Conservation (phyloP, 208 protist species). For the Acanthamoeba healyi region DNA sequence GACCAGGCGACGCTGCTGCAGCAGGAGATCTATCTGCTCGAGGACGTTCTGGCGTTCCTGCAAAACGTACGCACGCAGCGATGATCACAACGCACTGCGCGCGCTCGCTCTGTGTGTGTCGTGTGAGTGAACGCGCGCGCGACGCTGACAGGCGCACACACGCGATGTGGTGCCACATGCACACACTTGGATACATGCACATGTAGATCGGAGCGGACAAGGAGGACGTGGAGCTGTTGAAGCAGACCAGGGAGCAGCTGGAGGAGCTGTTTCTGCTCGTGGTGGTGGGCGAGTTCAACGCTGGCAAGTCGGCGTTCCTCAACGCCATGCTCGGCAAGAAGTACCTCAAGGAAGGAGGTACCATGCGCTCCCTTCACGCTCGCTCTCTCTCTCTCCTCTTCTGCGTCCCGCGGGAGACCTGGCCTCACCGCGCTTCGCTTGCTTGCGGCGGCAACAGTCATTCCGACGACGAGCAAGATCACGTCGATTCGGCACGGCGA, state of each 20-base stretch:
- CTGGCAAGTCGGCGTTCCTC: constrained; percentile 83
- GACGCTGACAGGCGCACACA: not conserved
- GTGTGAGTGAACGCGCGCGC: too few species aligned
- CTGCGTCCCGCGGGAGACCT: not conserved
- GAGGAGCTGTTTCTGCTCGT: constrained; percentile 81
- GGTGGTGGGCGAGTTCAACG: constrained; percentile 83
- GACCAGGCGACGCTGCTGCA: constrained; percentile 9
- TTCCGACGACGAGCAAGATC: constrained; percentile 75
- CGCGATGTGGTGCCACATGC: not conserved
- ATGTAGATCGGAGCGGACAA: not conserved
- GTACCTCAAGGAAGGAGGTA: constrained; percentile 80
- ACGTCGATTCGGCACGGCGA: constrained; percentile 59
- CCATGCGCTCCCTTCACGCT: not conserved
- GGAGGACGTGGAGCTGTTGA: constrained; percentile 60
- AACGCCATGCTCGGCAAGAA: constrained; percentile 81
- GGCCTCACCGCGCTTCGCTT: not conserved
- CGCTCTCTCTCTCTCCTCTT: not conserved
- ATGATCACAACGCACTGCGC: too few species aligned
- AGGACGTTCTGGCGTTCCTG: not conserved
- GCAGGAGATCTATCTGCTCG: constrained; percentile 20
- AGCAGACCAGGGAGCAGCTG: constrained; percentile 22
- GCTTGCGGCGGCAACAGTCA: not conserved
- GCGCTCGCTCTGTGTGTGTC: too few species aligned
- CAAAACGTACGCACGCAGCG: not conserved
- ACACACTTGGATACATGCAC: not conserved